These are phyloP conservation scores for Handroanthus guayacan DNA, from an alignment of 257 asterid species.

Conservation along the genomic window DNA sequence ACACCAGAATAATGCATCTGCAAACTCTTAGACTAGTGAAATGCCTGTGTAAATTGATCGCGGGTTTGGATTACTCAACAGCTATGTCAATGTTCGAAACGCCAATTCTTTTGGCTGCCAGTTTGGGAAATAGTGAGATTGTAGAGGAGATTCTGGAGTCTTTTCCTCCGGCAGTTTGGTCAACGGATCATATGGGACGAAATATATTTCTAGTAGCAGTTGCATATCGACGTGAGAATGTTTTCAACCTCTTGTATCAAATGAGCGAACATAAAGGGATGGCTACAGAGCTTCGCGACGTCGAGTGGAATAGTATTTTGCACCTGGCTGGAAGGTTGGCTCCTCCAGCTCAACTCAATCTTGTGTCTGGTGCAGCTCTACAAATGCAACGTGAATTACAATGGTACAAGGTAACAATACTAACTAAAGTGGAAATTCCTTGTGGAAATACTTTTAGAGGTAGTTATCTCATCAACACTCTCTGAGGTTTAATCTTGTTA, in stretches of 20 bases:
- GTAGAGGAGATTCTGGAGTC: background rate
- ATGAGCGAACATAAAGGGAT: no score
- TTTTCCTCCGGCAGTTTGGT: conserved; percentile 52
- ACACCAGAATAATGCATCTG: conserved; percentile 44
- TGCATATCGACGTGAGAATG: conserved; percentile 42
- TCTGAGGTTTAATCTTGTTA: no score
- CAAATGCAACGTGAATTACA: background rate
- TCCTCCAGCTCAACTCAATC: no score
- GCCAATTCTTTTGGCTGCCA: conserved; percentile 46
- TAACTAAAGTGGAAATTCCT: no score
- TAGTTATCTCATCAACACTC: no score
- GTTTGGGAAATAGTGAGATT: conserved; percentile 28
- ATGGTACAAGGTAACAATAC: conserved; percentile 49
- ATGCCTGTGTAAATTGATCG: conserved; percentile 42
- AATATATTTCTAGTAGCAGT: conserved; percentile 51
- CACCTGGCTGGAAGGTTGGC: no score
- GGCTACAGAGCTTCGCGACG: no score
- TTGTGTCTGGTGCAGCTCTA: no score
- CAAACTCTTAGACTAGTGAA: conserved; percentile 47
- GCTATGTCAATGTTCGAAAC: conserved; percentile 44
- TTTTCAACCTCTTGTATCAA: no score
- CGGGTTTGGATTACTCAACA: conserved; percentile 37
- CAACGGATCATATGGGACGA: conserved; percentile 36
- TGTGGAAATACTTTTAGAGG: no score
- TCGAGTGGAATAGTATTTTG: no score